These are phyloP conservation scores for Urtica urens DNA, from an alignment of 306 rosid species.

Conservation along the genomic window DNA sequence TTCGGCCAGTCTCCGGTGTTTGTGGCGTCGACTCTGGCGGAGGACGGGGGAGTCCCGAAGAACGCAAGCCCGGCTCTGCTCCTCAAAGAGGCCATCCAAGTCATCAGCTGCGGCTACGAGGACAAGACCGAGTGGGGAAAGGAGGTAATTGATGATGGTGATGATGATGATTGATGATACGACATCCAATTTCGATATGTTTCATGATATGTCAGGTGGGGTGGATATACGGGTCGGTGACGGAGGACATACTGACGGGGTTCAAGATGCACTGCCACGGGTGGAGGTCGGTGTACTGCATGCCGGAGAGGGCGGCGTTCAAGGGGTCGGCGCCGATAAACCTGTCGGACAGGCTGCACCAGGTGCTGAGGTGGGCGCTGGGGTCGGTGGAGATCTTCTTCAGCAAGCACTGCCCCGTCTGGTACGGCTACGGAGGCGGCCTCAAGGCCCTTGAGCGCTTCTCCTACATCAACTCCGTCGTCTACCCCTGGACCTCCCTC, in stretches of 20 bases:
- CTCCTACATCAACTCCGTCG: conserved; percentile 81
- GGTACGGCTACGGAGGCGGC: conserved; percentile 95
- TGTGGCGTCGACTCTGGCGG: conserved; percentile 59
- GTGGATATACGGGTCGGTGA: conserved; percentile 97
- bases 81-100: conserved; percentile 87
- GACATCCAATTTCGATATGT: background rate
- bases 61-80: conserved; percentile 69
- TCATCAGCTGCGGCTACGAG: conserved; percentile 94
- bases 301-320: conserved; percentile 82
- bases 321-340: conserved; percentile 98
- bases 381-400: conserved; percentile 94
- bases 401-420: conserved; percentile 87
- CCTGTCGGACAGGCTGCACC: conserved; percentile 89
- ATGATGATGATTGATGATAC: background rate
- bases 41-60: conserved; percentile 66
- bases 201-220: conserved; percentile 47
- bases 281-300: conserved; percentile 95
- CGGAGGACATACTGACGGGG: conserved; percentile 97
- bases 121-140: conserved; percentile 98
- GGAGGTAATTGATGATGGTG: conserved; percentile 40
- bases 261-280: conserved; percentile 99
- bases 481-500: conserved; percentile 86
- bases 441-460: conserved; percentile 73
- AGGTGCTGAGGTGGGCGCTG: conserved; percentile 96
- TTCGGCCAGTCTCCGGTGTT: conserved; percentile 94